Evolutionary conservation across 164 flowering plant genomes (phyloP).

Genomic region (Malania oleifera): DNA sequence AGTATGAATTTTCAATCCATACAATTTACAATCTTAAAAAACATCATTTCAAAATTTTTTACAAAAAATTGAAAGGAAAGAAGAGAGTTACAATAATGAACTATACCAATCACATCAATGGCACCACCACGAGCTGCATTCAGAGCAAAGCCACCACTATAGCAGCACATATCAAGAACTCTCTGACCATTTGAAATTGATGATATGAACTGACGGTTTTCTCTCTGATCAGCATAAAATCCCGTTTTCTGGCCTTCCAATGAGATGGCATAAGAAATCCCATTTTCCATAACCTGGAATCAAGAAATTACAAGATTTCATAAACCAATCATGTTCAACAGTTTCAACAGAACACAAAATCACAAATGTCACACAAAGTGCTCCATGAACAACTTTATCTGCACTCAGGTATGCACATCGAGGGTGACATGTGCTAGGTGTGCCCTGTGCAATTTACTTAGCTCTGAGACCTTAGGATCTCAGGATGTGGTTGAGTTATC

Average conservation of each 20-base stretch:
- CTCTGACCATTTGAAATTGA: conserved; percentile 58
- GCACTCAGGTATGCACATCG: no score
- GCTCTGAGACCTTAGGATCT: no score
- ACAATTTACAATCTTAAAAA: no score
- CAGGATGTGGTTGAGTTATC: no score
- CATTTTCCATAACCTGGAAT: conserved; percentile 77
- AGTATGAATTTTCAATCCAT: no score
- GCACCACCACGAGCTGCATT: conserved; percentile 88
- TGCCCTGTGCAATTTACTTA: no score
- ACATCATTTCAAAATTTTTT: no score
- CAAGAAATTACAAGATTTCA: not conserved
- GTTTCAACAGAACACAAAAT: not conserved
- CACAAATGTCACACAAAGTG: no score
- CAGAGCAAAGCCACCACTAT: conserved; percentile 94
- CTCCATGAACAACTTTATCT: no score
- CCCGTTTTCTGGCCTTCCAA: conserved; percentile 94
- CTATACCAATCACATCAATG: conserved; percentile 60
- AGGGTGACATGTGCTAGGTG: no score
- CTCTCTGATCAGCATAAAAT: conserved; percentile 98
- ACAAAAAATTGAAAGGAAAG: no score
- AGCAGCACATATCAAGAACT: conserved; percentile 91
- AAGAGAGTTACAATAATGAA: not conserved
- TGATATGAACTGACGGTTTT: conserved; percentile 74
- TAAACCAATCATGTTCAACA: not conserved
- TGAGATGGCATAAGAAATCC: conserved; percentile 64